Base-by-base conservation (phyloP, 352 stramenopile species). In the Phytophthora cryptogea region DNA sequence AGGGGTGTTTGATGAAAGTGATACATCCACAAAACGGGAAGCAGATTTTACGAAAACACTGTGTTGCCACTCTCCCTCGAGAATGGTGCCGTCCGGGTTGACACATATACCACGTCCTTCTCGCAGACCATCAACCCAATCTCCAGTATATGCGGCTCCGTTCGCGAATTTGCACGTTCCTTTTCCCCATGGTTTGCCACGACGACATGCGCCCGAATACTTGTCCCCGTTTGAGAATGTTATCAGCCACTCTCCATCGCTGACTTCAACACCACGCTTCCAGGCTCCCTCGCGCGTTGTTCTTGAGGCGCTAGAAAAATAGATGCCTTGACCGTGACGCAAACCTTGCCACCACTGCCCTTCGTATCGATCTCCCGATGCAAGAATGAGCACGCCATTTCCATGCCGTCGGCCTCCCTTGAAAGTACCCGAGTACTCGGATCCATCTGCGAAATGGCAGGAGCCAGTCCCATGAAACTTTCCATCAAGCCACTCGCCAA, bases 161-260 rank as follows among this genome's bases (percentile, higher is more conserved):
- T 96, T 96, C 20, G 83, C 69, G 28, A 97, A 97, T 50, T 96
- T 94, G 49, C 92, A 95, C 0, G 89, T 90, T 1, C 95, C 95
- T 53, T 86, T 69, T 8, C 83, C 83, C 79, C 80, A 89, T 23
- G 83, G 78, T 8, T 75, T 68, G 0, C 81, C 80, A n/a, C 76
- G 76, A 13, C 72, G 75, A 28, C 80, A 88, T 11, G 72, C 58
- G 14, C 83, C 83, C 14, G 75, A 83, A 68, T 85, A 91, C 54
- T 93, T 93, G 63, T 93, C 83, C n/a, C 76, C 76, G 36, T 89
- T 93, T 11, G 68, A 56, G 30, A 88, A 93, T 14, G 70, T 56
- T 7, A 93, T 72, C 30, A 91, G 80, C 83, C 83, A 93, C 14
- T 79, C 70, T 13, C 78, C 74, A 36, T 93, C 80, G 28, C 51